Percentiles rank a stretch among this genome's conserved stretches.
These are phyloP conservation scores for Coprinopsis strossmayeri DNA, from an alignment of 768 basidiomycete species.

Conservation along the genomic window DNA sequence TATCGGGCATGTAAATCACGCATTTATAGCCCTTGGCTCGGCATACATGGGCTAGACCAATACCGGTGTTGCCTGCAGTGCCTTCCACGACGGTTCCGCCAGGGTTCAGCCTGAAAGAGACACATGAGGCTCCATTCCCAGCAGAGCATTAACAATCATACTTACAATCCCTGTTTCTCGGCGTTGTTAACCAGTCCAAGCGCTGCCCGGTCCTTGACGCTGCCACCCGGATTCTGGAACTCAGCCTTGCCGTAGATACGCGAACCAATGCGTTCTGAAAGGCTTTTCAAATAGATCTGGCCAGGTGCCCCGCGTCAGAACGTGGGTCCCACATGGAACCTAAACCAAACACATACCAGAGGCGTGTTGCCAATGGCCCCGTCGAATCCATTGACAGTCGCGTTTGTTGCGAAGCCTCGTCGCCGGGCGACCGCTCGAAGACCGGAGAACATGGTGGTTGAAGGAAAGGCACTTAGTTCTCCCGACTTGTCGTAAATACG, in stretches of 20 bases:
- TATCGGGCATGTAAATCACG: slow-evolving; percentile 98
- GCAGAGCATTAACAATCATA: too few species aligned
- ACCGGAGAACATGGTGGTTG: slow-evolving; percentile 24
- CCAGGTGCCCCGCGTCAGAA: too few species aligned
- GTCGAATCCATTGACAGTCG: slow-evolving; percentile 68
- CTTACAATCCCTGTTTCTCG: slow-evolving; percentile 75
- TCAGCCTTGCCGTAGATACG: slow-evolving; percentile 94
- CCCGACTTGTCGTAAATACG: slow-evolving; percentile 3
- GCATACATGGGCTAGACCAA: slow-evolving; percentile 93
- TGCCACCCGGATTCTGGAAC: slow-evolving; percentile 97
- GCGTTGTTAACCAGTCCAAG: slow-evolving; percentile 83
- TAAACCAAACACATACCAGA: slow-evolving; percentile 62
- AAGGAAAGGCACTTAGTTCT: background rate
- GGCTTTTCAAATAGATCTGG: slow-evolving; percentile 80
- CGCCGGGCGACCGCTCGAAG: slow-evolving; percentile 21
- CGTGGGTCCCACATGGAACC: too few species aligned
- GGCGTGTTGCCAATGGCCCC: slow-evolving; percentile 93
- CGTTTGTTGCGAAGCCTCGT: slow-evolving; percentile 32
- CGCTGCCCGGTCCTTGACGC: slow-evolving; percentile 96
- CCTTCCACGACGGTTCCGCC: slow-evolving; percentile 99
- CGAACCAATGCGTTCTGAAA: slow-evolving; percentile 80
- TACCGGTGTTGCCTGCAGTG: slow-evolving; percentile 97
- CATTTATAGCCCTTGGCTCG: slow-evolving; percentile 90
- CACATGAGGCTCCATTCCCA: background rate
- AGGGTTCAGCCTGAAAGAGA: slow-evolving; percentile 55